Conservation (phyloP, 176 grass and related monocot species). For the Coix lacrymajobi region DNA sequence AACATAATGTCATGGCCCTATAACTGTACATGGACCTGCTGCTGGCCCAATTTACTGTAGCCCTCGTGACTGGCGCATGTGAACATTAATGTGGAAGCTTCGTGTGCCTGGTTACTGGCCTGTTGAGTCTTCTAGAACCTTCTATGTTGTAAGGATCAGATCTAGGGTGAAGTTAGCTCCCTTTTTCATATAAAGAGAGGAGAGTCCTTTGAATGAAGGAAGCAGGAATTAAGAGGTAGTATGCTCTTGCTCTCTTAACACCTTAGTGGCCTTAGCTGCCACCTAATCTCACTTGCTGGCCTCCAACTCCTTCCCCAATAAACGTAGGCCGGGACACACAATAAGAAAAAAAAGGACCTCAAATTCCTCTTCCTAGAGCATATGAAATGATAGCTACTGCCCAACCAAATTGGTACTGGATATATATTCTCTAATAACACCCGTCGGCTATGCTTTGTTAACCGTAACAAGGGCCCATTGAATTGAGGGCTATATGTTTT, state of each 20-base stretch:
- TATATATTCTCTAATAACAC: neutral
- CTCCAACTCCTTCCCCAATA: neutral
- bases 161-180: neutral
- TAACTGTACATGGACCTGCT: neutral
- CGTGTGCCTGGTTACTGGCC: neutral
- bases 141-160: neutral
- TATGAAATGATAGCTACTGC: neutral
- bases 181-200: neutral
- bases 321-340: neutral
- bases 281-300: neutral
- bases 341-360: neutral
- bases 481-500: neutral
- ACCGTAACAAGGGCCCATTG: neutral
- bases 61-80: neutral
- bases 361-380: neutral
- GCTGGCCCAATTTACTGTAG: neutral
- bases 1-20: neutral
- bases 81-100: neutral
- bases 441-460: constrained; percentile 1
- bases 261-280: neutral
- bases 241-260: neutral
- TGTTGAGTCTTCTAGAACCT: neutral
- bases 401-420: neutral
- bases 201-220: neutral
- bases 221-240: neutral